phyloP scores from a whole-genome alignment of 2,329 filamentous ascomycete species.

The Juglanconis juglandina region DNA sequence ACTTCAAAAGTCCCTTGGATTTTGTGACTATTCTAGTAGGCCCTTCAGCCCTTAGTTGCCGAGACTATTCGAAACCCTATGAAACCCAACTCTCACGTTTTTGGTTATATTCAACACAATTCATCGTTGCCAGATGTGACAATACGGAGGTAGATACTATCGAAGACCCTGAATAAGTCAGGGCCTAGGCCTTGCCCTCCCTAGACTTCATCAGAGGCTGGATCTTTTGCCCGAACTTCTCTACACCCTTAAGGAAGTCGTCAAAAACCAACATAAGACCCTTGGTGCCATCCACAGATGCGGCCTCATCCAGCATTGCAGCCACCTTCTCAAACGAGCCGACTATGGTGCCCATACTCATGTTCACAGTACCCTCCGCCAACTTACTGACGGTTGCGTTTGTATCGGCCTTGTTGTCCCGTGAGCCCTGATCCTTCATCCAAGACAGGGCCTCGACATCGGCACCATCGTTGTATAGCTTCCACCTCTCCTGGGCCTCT shows the following conservation, averaged over 20 bases:
- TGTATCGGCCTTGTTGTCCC: neutral
- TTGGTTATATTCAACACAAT: too few species aligned
- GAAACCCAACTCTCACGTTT: too few species aligned
- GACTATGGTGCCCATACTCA: neutral
- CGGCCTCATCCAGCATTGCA: neutral
- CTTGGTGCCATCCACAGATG: neutral
- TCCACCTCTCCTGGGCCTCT: neutral
- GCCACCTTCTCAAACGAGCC: neutral
- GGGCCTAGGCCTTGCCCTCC: neutral
- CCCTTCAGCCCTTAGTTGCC: too few species aligned
- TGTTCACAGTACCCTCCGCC: neutral
- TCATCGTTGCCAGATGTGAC: neutral
- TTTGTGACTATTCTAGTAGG: too few species aligned
- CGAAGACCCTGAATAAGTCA: neutral
- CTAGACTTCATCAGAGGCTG: neutral
- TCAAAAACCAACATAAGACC: slow-evolving; percentile 1
- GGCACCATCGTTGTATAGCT: neutral
- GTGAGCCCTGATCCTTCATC: neutral
- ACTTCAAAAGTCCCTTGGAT: too few species aligned
- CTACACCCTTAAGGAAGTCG: neutral
- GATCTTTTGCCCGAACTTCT: neutral
- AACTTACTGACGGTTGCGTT: neutral
- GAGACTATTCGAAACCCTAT: too few species aligned
- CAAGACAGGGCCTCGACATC: neutral
- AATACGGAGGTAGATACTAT: neutral